Percentiles rank a stretch among this genome's conserved stretches.
These are phyloP conservation scores for Cronartium quercuum DNA, from an alignment of 1,284 basidiomycete genomes.

Conservation along the genomic window DNA sequence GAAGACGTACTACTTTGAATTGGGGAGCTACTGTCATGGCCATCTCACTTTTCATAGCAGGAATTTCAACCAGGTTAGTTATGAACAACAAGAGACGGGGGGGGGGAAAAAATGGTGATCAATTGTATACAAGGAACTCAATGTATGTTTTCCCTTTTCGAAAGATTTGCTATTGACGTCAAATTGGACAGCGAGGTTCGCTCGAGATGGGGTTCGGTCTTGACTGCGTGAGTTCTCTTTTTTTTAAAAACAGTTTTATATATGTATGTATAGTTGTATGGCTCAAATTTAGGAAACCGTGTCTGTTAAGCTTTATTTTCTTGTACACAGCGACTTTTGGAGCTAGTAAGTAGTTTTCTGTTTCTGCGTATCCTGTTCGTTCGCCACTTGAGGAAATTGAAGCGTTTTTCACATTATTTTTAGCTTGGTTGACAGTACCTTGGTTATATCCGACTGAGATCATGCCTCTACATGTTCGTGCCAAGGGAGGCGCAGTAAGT, in stretches of 20 bases:
- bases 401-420: neutral
- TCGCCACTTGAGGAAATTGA: neutral
- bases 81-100: neutral
- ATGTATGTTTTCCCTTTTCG: too few species aligned
- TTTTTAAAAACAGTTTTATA: too few species aligned
- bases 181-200: neutral
- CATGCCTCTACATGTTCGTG: slow-evolving; percentile 21
- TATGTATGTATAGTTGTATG: too few species aligned
- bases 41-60: slow-evolving; percentile 44
- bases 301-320: slow-evolving; percentile 2
- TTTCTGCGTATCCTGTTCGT: neutral
- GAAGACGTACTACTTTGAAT: slow-evolving; percentile 41
- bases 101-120: too few species aligned
- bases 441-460: slow-evolving; percentile 38
- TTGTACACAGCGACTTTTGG: slow-evolving; percentile 38
- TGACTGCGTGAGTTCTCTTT: slow-evolving; percentile 15
- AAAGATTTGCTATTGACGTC: neutral
- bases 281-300: neutral
- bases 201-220: slow-evolving; percentile 15
- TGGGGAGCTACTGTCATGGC: slow-evolving; percentile 44
- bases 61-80: slow-evolving; percentile 39
- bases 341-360: slow-evolving; percentile 1
- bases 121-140: too few species aligned
- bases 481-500: slow-evolving; percentile 33
- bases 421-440: slow-evolving; percentile 38